Evolutionary conservation across 1,139 yeast genomes (phyloP), one percentile per base, ranked within the genome.

Genomic region (Yamadazyma sp.): DNA sequence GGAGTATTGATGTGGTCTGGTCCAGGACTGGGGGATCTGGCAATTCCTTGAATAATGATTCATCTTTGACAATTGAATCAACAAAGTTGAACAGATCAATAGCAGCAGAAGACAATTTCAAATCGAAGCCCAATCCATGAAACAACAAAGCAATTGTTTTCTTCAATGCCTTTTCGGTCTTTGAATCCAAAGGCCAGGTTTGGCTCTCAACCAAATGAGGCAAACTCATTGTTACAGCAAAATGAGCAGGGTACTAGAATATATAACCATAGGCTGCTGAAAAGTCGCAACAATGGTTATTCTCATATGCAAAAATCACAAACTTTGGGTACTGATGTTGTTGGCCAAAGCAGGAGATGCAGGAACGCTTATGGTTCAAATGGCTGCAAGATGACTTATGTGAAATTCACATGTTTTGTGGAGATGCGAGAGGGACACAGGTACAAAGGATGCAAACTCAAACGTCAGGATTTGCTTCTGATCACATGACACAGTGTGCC

Each of bases 61-160:
- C 42, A 27, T 33, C 33, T 13, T 36, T 30, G 3, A 43, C 47
- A n/a, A 20, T 18, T 6, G 56, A 48, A 29, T 42, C 46, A 11
- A 49, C 47, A 37, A 44, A 50, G 2, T 37, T 32, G 9, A 22
- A 37, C 4, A 34, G 36, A 14, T 41, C 38, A 21, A 45, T 41
- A 23, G 51, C 41, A 15, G 42, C 31, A 29, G 42, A 14, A 28
- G 64, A 59, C 23, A 76, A 57, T 26, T 61, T 62, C 9, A 81
- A 70, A 2, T 74, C 72, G 39, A 79, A 70, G 3, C 88, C 92
- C 67, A 80, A 73, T 39, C 70, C 77, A 41, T 74, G 76, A 44
- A 86, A 62, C 33, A 83, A 53, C 44, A 80, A 75, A 29, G 85
- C 80, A 92, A 94, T 85, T 35, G 81, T 71, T 54, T 86, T 90